Evolutionary conservation across 495 filamentous ascomycete genomes (phyloP), one percentile per base, ranked within the genome.

Genomic region (Penicillium fimorum): DNA sequence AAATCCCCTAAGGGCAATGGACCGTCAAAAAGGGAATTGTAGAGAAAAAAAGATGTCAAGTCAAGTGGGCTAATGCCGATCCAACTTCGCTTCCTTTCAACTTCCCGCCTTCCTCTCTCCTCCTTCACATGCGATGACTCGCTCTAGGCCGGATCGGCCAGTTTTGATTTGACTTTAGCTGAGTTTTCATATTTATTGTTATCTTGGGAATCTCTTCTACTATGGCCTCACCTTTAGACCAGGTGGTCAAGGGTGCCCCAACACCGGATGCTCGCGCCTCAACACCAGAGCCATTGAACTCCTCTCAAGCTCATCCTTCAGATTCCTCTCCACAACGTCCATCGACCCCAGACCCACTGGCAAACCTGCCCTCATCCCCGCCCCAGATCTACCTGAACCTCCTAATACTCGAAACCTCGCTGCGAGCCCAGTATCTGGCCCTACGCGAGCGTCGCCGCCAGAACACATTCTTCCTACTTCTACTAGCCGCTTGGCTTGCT

Each of bases 301-400:
- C 61, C 47, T 50, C 64, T 25, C 47, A 37, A 70, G 49, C 73
- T 67, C 35, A 58, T 40, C 62, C 72, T 65, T 56, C 71, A 37
- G 60, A 61, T 5, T 68, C 72, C 46, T 66, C 75, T 60, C 50
- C 75, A 45, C 64, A 71, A 53, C 70, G 71, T 49, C 63, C 67
- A 55, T 66, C 73, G 71, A 81, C 70, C 57, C 81, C 71, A 62
- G 89, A 96, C 70, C 92, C 92, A 38, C 79, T 91, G 46, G 86
- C 87, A 53, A 82, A 85, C 40, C 83, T 95, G 29, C 93, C 94
- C 11, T 93, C 88, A 57, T 91, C 92, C 29, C 93, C 89, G 68
- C 90, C 90, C n/a, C 95, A 97, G 75, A 96, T 97, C 64, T 99
- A 97, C 76, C 83, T 97, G 62, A 99, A 99, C 70, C 88, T 99